A percentile compares a stretch with the other conserved stretches of the same genome.
These are phyloP conservation scores for Pyrus pyrifolia DNA, from an alignment of 306 rosid species.

Conservation along the genomic window DNA sequence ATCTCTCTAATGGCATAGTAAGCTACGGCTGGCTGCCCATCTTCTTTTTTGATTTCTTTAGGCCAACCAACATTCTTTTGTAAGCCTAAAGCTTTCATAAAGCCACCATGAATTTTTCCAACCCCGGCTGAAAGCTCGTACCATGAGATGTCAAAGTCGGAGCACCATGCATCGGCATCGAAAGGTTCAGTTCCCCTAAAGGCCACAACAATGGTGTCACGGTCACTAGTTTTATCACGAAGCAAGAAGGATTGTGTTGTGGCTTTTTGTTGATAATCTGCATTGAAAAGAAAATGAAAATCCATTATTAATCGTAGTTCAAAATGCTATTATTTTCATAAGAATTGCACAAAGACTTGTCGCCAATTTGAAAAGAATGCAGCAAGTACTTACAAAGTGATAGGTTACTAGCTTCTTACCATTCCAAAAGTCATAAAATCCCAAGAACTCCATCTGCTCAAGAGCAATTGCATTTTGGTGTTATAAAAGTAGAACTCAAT, in stretches of 20 bases:
- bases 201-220: conserved; percentile 43
- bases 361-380: not conserved
- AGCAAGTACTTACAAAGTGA: not conserved
- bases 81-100: conserved; percentile 68
- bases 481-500: not conserved
- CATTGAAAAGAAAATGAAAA: not conserved
- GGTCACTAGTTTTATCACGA: conserved; percentile 33
- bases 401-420: conserved; percentile 37
- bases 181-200: conserved; percentile 70
- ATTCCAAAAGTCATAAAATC: conserved; percentile 57
- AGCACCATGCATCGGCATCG: conserved; percentile 67
- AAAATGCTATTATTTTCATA: not conserved
- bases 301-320: not conserved
- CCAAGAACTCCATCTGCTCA: conserved; percentile 59
- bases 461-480: not conserved
- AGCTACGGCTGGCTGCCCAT: conserved; percentile 24
- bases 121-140: conserved; percentile 28
- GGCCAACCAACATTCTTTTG: conserved; percentile 50
- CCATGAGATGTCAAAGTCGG: conserved; percentile 73
- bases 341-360: not conserved
- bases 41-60: conserved; percentile 20
- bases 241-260: conserved; percentile 54
- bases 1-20: conserved; percentile 47
- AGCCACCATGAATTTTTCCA: conserved; percentile 68
- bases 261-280: conserved; percentile 51